Base-by-base conservation (phyloP, 1,139 yeast genomes). In the Keqinozyma sinolaborantium region DNA sequence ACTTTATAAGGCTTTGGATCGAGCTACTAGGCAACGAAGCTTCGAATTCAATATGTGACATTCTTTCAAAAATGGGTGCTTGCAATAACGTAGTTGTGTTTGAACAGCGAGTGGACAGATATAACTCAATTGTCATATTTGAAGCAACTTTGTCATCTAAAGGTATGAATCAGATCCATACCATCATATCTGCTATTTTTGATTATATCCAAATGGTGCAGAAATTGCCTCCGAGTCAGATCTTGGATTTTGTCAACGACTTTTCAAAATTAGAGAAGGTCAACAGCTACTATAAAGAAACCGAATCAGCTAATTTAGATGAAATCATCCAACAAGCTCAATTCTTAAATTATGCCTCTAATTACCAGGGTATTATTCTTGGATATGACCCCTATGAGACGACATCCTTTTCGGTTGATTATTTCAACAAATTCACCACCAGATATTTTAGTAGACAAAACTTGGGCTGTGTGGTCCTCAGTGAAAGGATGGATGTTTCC, bases 21-120 rank as follows among this genome's bases (percentile, higher is more conserved):
- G 72, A 71, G 32, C 31, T 80, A 0, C 53, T 81, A 27, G 90
- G 90, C 1, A 82, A 77, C 47, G 90, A 83, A 53, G 53, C 60
- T 2, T 34, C 44, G 2, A 70, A 69, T 0, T 73, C 86, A 0
- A 53, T 66, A 23, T 64, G 63, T 42, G 50, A 57, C 30, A 54
- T 40, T 33, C 54, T 70, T 14, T 32, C 44, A 4, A 51, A 39
- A 12, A 28, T 31, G 25, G 31, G 58, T 12, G 61, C 55, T 34
- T 54, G 68, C 4, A 51, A 59, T 1, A 50, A 55, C 1, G 49
- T 74, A 2, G 45, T 47, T 23, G 72, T 78, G 0, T 70, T 60
- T 32, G 45, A 59, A 2, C 70, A 75, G 14, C 39, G 51, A 2
- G 45, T 77, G 8, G 45, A 43, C 32, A 49, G 72, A 0, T 34